These are phyloP conservation scores for Citrus unshiu DNA, from an alignment of 345 rosid species.

Conservation along the genomic window DNA sequence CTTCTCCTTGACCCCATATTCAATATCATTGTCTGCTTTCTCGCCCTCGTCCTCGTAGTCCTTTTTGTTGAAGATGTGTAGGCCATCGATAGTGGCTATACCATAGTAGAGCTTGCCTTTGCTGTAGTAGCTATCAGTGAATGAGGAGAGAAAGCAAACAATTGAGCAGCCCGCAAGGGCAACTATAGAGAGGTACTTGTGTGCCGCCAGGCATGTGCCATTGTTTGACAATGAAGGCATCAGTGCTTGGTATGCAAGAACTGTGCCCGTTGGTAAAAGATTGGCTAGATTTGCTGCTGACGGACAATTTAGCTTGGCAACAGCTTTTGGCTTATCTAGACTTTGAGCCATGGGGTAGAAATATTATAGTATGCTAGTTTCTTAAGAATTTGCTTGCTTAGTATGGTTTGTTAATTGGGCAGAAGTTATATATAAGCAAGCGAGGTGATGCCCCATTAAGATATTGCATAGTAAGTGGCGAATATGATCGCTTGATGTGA, in stretches of 20 bases:
- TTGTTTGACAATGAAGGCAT: slow-evolving; percentile 47
- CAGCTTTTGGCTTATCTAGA: neutral
- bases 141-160: slow-evolving; percentile 43
- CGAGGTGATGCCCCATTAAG: neutral
- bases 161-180: slow-evolving; percentile 24
- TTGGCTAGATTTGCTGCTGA: slow-evolving; percentile 46
- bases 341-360: neutral
- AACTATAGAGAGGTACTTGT: slow-evolving; percentile 32
- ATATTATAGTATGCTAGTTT: neutral
- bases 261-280: slow-evolving; percentile 56
- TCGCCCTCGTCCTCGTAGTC: neutral
- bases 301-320: slow-evolving; percentile 7
- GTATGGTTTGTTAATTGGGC: neutral
- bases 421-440: neutral
- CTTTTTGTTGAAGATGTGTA: slow-evolving; percentile 30
- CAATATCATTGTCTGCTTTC: slow-evolving; percentile 2
- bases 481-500: no score
- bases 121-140: slow-evolving; percentile 42
- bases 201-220: slow-evolving; percentile 29
- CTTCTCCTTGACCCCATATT: neutral
- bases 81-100: slow-evolving; percentile 35
- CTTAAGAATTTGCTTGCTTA: neutral
- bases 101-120: slow-evolving; percentile 40
- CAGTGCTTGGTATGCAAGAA: slow-evolving; percentile 40
- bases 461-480: no score